Conservation (phyloP, 2,329 filamentous ascomycete genomes). For the Xylaria sp. region DNA sequence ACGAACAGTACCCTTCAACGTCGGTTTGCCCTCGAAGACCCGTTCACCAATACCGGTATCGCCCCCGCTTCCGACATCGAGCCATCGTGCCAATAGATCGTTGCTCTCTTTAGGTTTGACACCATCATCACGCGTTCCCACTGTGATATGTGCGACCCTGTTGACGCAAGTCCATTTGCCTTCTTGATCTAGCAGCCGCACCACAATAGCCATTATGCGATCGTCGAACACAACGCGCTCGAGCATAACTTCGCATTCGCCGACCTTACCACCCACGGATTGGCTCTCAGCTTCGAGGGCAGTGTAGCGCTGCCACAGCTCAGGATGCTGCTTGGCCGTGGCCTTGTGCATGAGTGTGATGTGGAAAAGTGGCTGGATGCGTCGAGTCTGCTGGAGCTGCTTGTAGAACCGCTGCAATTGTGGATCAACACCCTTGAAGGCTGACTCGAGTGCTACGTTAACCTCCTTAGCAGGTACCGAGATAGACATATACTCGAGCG, state of each 20-base stretch:
- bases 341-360: slow-evolving; percentile 92
- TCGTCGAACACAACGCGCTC: slow-evolving; percentile 85
- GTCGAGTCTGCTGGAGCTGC: slow-evolving; percentile 76
- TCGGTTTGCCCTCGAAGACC: slow-evolving; percentile 61
- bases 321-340: slow-evolving; percentile 66
- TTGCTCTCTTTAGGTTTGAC: slow-evolving; percentile 98
- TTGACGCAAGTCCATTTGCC: slow-evolving; percentile 78
- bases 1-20: slow-evolving; percentile 60
- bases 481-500: slow-evolving; percentile 68
- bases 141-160: slow-evolving; percentile 83
- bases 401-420: slow-evolving; percentile 76
- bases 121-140: slow-evolving; percentile 78
- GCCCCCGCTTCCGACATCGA: slow-evolving; percentile 64
- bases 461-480: slow-evolving; percentile 58
- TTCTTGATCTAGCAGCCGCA: slow-evolving; percentile 71
- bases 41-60: slow-evolving; percentile 61
- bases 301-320: slow-evolving; percentile 80
- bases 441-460: slow-evolving; percentile 70
- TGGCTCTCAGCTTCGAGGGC: slow-evolving; percentile 60
- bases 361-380: slow-evolving; percentile 88
- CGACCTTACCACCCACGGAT: slow-evolving; percentile 62
- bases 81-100: slow-evolving; percentile 79
- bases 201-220: slow-evolving; percentile 91
- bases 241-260: slow-evolving; percentile 71
- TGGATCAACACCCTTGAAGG: slow-evolving; percentile 69